Base-by-base conservation (phyloP, 768 basidiomycete genomes). In the Paxillus rubicundulus region DNA sequence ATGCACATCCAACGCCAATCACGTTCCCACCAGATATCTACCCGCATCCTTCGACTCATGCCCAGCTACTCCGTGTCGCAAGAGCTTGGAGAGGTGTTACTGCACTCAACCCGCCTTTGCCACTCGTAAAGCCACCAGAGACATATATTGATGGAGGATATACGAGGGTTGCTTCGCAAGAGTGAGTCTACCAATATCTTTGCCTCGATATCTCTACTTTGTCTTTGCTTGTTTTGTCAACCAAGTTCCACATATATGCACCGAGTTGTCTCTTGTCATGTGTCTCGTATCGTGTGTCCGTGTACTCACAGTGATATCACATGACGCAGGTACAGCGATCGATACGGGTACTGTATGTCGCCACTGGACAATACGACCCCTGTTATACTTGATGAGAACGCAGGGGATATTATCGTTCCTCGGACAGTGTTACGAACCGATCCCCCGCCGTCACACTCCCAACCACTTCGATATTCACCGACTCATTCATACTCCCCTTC, bases 81-180 rank as follows among this genome's bases (percentile, higher is more conserved):
- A 74, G 78, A 18, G 70, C 76, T 16, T 89, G 86, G 86, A 72
- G 87, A 9, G 86, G 87, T 2, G 70, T 88, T 28, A 79, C 82
- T n/a, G 86, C 85, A 7, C 69, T 82, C 54, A 68, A 69, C 20
- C 61, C 69, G 3, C 62, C 66, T 1, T 60, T 56, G 9, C 55
- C 64, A 5, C 48, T 58, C 30, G 13, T 39, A 8, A 41, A 53
- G 9, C 55, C 55, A 1, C 64, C 64, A 42, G 68, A 34, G 41
- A 57, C 60, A 0, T 67, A 62, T 47, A 32, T 30, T 27, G 64
- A 66, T 32, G 44, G 49, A 47, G 58, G 41, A 24, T 67, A 58
- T 20, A 46, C 53, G 14, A 59, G 49, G 48, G 66, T 66, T 18
- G 57, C 64, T 16, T 54, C 64, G 14, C 64, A 66, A 60, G 66